Base-by-base conservation (phyloP, 208 protist species). In the Angomonas deanei region DNA sequence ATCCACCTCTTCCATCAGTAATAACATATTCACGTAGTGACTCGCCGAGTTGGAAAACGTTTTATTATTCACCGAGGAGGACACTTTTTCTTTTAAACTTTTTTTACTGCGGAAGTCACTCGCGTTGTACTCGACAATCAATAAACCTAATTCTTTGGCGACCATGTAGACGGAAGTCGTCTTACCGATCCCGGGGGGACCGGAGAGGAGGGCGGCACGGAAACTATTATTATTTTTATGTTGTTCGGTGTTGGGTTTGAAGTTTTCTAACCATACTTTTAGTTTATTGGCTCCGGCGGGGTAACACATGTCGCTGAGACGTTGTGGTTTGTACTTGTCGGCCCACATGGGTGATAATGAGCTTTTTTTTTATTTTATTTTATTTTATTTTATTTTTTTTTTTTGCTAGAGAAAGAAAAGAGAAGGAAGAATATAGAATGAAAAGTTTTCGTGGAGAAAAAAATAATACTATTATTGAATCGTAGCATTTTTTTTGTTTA, bases 1-100 rank as follows among this genome's bases (percentile, higher is more conserved):
- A 69, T 99, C 98, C 15, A 99, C 98, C 81, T 99, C 99, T 76
- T 99, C 99, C 97, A 99, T 99, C 11, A 99, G 84, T 0, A 98
- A 71, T 38, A 97, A 55, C 34, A 80, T 73, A n/a, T 86, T 90
- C 6, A 86, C 76, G 63, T 94, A 84, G n/a, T 78, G 78, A 1
- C 64, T 74, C 34, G 71, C 76, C 2, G 47, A 68, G 4, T 1
- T 75, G n/a, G 70, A 71, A 48, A 98, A 96, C 50, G 78, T 79
- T 24, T 70, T 76, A 76, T 97, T 98, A 48, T 68, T 79, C 5
- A 86, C 81, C 13, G 93, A 49, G 48, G 76, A 67, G 10, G 68
- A 68, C 32, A 98, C 84, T 26, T 90, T 64, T 52, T 97, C 82
- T 28, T 77, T 61, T 11, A 99, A 74, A 17, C 74, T 75, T 56